These are phyloP conservation scores for Phenoliferia sp. DNA, from an alignment of 1,284 basidiomycete genomes.

Conservation along the genomic window DNA sequence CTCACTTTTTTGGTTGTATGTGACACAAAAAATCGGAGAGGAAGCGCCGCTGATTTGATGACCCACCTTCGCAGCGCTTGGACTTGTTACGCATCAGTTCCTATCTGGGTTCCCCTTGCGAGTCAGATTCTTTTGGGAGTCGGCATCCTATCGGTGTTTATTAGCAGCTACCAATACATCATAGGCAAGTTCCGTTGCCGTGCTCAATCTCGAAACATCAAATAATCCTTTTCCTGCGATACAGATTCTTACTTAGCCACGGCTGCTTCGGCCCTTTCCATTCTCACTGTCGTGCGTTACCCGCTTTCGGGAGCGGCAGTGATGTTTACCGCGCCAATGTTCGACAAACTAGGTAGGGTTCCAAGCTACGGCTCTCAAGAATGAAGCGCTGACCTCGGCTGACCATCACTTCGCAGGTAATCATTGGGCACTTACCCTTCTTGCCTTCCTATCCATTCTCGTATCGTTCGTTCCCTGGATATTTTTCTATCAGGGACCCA, in stretches of 20 bases:
- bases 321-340: conserved; percentile 15
- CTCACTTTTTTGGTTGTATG: too few species aligned
- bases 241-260: conserved; percentile 6
- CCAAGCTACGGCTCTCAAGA: neutral
- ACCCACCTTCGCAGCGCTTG: conserved; percentile 3
- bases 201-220: neutral
- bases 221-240: neutral
- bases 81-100: neutral
- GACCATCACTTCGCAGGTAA: neutral
- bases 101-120: conserved; percentile 4
- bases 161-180: conserved; percentile 11
- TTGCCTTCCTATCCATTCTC: neutral
- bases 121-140: conserved; percentile 13
- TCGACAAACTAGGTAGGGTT: neutral
- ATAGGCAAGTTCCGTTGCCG: conserved; percentile 6
- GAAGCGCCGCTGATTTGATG: neutral
- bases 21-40: too few species aligned
- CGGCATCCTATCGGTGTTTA: conserved; percentile 12
- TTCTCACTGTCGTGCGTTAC: conserved; percentile 13
- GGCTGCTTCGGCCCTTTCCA: conserved; percentile 7
- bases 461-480: neutral
- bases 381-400: neutral
- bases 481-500: neutral
- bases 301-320: conserved; percentile 8
- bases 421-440: neutral